Evolutionary conservation across 306 rosid genomes (phyloP), one percentile per base, ranked within the genome.

Genomic region (Prosopis cineraria): DNA sequence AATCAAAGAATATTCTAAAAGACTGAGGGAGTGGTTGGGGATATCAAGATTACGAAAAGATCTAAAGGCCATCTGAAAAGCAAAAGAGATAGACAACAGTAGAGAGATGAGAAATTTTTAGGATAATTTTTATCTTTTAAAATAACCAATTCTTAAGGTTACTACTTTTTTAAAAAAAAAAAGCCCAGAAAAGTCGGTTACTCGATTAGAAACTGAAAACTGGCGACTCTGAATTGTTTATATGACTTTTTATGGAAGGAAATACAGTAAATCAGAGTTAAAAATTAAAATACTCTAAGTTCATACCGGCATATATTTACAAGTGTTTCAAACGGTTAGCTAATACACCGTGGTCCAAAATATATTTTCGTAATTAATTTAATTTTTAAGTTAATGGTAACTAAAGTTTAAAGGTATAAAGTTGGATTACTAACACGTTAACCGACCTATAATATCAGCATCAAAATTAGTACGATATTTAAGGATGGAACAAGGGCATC

Each of bases 401-500:
- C 25, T 52, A 19, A 0, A n/a, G 4, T 27, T 0, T 52, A 19
- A 0, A n/a, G 4, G 59, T 0, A 30, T 62, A 10, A 33, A 63
- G 24, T 19, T 8, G 19, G 5, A 13, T 59, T 14, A n/a, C n/a
- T n/a, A 50, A 19, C 24, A 19, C 24, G n/a, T n/a, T n/a, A 27
- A 29, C 12, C 4, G 20, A 30, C 67, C 12, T 7, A 34, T 8
- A 63, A 3, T 33, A 17, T 7, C 13, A 16, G 25, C 27, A 68
- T 77, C 69, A 76, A 73, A 81, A 36, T 72, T 13, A 24, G 80
- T 68, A 71, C 70, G 66, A 8, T 67, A 37, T 47, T 74, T 73
- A 79, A 89, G 76, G 58, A 37, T 11, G 50, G 82, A 64, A 64
- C 43, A 78, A 55, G 55, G 81, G 87, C 81, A 82, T 82, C 86